Base-by-base conservation (phyloP, 768 basidiomycete genomes). In the Macrolepiota fuliginosa region DNA sequence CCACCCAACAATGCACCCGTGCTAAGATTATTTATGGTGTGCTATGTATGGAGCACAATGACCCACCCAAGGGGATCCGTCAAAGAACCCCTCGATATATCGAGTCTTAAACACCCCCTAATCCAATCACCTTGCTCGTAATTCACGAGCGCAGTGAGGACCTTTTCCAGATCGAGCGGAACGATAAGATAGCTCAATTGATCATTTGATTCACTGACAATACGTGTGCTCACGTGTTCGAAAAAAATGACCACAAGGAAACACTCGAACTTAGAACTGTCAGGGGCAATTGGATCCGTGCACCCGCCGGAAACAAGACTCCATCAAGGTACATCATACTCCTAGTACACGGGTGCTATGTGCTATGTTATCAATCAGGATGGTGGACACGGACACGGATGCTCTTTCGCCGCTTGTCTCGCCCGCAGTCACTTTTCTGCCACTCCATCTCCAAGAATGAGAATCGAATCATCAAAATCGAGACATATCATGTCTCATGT, bases 361-460 rank as follows among this genome's bases (percentile, higher is more conserved):
- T 32, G 29, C 3, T 32, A 32, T 32, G 29, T 32, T 32, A 36
- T 61, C 46, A 37, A 25, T 22, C n/a, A 42, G 51, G n/a, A 15
- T 22, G 40, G 39, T 17, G 12, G 40, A 37, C 52, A 49, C 60
- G 60, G 60, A 37, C 52, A 49, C 60, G 60, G 60, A 46, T 61
- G 60, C 60, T 54, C 45, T 61, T 61, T 25, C 29, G 29, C 29
- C 29, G 25, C 53, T n/a, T 22, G 22, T 15, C 53, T 13, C 24
- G 47, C 5, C 19, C 22, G 22, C 40, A 29, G 39, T 25, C 25
- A 27, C 40, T 42, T 24, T 47, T 36, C 5, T 42, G 22, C 55
- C 19, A 47, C 42, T 56, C 56, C 45, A 47, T 29, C 27, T 45
- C 42, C 42, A 19, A 45, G 29, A 32, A 32, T 32, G 29, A 32